Evolutionary conservation across 495 filamentous ascomycete genomes (phyloP), one percentile per base, ranked within the genome.

Genomic region (Talaromyces stipitatus): DNA sequence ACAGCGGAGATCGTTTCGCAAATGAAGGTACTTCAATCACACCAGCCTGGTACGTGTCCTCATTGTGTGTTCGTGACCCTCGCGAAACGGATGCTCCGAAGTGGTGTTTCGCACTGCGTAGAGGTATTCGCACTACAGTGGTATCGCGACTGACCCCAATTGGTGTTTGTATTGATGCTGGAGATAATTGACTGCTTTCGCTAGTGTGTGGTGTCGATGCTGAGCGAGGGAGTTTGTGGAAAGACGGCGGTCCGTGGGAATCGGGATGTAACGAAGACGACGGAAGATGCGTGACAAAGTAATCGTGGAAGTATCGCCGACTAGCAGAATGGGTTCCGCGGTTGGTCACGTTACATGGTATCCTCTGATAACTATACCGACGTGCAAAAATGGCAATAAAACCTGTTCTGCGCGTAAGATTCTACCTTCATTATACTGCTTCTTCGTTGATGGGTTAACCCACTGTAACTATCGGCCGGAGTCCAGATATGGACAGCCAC

Each of bases 101-200:
- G 68, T 98, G 94, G 65, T 97, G 92, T 64, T 97, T 98, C 41
- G 94, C 94, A 63, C 85, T 92, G 57, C 85, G 85, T 20, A 98
- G 74, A 0, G 94, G 94, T 60, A 98, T 97, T n/a, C 94, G 90
- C 20, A 98, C 94, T n/a, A 97, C 91, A 0, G 92, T 96, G 29
- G 91, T 85, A 61, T 96, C 91, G 32, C 91, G 85, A 27, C 71
- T 72, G 10, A 62, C 59, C 41, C 75, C 77, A 32, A 82, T 78
- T 64, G 83, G 76, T 59, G 77, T 71, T 38, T 64, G 78, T 75
- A 66, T 80, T 65, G 80, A 73, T 7, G 81, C 74, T 10, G 83
- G 85, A 9, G 85, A 82, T 12, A 78, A 60, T 64, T 80, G 56
- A 4, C 63, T 72, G n/a, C 72, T 64, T n/a, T 69, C 72, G 23